Base-by-base conservation (phyloP, 2,329 filamentous ascomycete species). In the Fusarium redolens region DNA sequence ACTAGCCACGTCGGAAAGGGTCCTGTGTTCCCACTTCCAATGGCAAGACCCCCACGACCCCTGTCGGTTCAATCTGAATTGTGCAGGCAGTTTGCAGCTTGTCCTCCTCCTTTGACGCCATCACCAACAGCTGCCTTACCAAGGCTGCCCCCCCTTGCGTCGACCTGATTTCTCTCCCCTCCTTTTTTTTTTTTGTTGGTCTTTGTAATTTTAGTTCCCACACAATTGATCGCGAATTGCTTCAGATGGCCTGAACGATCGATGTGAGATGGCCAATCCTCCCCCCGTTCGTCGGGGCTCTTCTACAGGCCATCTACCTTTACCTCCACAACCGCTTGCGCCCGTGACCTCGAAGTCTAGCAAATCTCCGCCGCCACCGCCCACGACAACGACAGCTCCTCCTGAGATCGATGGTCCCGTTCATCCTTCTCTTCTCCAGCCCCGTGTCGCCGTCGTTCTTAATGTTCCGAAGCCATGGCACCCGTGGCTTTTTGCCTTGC, bases 371-470 rank as follows among this genome's bases (percentile, higher is more conserved):
- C 52, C 52, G 35, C 47, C 55, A 14, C 40, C 59, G 59, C 50
- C 44, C 14, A 43, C 67, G 43, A 61, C 59, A 17, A 59, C 50
- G 37, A 61, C 55, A 67, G 59, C 58, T 54, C 35, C 71, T 20
- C 33, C 66, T 4, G 52, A 68, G 4, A 25, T 43, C 37, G 59
- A 75, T n/a, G 41, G 37, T 20, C 44, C 74, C 56, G 73, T 79
- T 18, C 78, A 78, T 35, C 78, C 80, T 28, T 82, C 88, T 20
- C 84, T 91, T 58, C 86, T 94, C 47, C 92, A 95, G 78, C 93
- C 93, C 17, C 92, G 93, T 62, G 90, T 96, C 62, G 93, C 93
- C 71, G 92, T 95, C 75, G 88, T 94, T 37, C 87, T 96, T 51
- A 93, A 93, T 57, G 89, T 96, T 20, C 90, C 92, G 60, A 86